Evolutionary conservation across 345 rosid genomes (phyloP).

Genomic region (Populus pruinosa): DNA sequence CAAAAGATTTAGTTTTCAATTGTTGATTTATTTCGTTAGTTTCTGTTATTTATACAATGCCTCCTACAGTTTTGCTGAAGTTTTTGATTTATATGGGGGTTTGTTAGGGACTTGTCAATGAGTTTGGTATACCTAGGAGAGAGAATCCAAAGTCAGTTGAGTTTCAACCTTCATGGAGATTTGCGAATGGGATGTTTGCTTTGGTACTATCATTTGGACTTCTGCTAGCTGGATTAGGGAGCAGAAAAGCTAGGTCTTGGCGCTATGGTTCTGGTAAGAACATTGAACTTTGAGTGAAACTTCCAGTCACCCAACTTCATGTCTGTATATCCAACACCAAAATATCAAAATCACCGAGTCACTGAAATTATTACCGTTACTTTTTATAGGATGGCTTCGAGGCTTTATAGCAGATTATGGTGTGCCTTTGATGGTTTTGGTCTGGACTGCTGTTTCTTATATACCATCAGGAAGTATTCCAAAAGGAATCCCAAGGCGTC

Average conservation of each 20-base stretch:
- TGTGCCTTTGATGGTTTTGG: slow-evolving; percentile 27
- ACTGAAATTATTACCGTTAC: not conserved
- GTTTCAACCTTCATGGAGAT: slow-evolving; percentile 25
- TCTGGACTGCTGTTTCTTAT: slow-evolving; percentile 30
- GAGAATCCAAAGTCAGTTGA: slow-evolving; percentile 18
- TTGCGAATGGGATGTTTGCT: slow-evolving; percentile 32
- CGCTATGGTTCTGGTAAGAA: slow-evolving; percentile 30
- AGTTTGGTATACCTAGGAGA: slow-evolving; percentile 18
- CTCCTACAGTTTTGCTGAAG: not conserved
- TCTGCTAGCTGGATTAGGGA: slow-evolving; percentile 21
- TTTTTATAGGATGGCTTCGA: slow-evolving; percentile 21
- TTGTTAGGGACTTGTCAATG: slow-evolving; percentile 23
- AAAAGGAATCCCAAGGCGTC: slow-evolving; percentile 25
- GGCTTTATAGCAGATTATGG: slow-evolving; percentile 31
- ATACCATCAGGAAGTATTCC: slow-evolving; percentile 21
- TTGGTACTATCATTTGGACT: slow-evolving; percentile 29
- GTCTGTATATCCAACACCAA: not conserved
- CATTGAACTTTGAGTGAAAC: not conserved
- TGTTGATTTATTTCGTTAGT: not conserved
- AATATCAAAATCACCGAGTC: not conserved
- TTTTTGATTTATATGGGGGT: not conserved
- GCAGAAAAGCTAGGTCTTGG: slow-evolving; percentile 34
- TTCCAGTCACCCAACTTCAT: not conserved
- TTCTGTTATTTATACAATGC: not conserved
- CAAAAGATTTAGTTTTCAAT: not conserved